A percentile compares a stretch with the other conserved stretches of the same genome.
Conservation (phyloP, 495 filamentous ascomycete species). For the Hypoxylon subgilvum region DNA sequence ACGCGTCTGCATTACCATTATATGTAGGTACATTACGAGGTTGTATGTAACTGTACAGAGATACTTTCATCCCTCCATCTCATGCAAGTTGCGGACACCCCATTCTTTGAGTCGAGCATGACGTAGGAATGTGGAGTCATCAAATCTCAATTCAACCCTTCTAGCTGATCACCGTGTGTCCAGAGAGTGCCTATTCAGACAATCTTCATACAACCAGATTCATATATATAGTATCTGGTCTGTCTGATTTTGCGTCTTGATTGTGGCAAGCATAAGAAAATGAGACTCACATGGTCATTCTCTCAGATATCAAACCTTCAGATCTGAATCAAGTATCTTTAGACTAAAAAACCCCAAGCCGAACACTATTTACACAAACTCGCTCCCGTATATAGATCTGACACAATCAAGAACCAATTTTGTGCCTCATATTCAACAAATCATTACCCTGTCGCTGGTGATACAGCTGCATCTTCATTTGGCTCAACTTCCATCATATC, state of each 20-base stretch:
- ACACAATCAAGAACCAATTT: no score
- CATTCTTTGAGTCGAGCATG: slow-evolving; percentile 22
- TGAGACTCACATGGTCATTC: background rate
- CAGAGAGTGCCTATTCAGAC: slow-evolving; percentile 13
- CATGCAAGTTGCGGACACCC: slow-evolving; percentile 9
- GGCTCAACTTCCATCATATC: slow-evolving; percentile 76
- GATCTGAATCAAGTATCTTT: background rate
- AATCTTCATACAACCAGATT: slow-evolving; percentile 21
- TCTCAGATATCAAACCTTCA: background rate
- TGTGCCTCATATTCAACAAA: slow-evolving; percentile 1
- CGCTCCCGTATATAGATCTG: no score
- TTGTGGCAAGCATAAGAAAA: no score
- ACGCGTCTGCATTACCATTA: slow-evolving; percentile 8
- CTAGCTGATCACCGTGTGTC: slow-evolving; percentile 4
- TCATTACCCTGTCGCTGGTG: background rate
- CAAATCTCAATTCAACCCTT: slow-evolving; percentile 28
- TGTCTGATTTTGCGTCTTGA: no score
- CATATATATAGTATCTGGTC: no score
- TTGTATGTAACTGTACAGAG: slow-evolving; percentile 11
- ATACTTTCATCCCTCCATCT: no score
- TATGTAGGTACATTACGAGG: slow-evolving; percentile 20
- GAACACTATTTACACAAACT: slow-evolving; percentile 4
- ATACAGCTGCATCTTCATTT: slow-evolving; percentile 11
- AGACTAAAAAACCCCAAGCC: slow-evolving; percentile 2
- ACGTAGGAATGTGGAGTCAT: slow-evolving; percentile 35